Percentiles rank a stretch among this genome's conserved stretches.
phyloP scores from a whole-genome alignment of 352 stramenopile species.

The Globisporangium lucens region DNA sequence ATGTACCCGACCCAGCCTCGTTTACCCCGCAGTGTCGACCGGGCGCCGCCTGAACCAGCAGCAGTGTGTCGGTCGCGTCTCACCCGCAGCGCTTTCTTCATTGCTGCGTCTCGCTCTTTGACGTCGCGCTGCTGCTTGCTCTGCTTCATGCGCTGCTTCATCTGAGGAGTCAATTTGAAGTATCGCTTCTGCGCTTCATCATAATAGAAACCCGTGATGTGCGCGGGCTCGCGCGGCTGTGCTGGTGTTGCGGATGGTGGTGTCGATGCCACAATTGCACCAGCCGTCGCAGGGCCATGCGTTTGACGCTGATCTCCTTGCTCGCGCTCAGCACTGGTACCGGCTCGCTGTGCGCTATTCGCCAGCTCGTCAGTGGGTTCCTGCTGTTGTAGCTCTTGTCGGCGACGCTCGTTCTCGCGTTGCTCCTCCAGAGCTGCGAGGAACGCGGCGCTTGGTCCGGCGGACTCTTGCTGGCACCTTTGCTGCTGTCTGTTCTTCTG shows the following conservation, averaged over 20 bases:
- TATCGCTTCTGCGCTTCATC: slow-evolving; percentile 49
- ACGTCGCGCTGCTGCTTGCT: slow-evolving; percentile 10
- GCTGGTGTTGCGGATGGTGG: not conserved
- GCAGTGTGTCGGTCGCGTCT: not conserved
- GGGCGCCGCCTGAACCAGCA: not conserved
- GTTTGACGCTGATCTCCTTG: not conserved
- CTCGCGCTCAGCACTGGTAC: not conserved
- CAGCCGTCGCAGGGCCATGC: not conserved
- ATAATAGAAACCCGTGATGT: slow-evolving; percentile 59
- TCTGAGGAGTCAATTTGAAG: slow-evolving; percentile 39
- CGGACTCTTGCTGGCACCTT: not conserved
- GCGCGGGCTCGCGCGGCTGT: slow-evolving; percentile 6
- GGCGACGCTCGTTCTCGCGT: slow-evolving; percentile 35
- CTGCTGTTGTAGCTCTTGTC: slow-evolving; percentile 7
- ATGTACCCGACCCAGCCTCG: slow-evolving; percentile 29
- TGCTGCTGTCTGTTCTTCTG: not conserved
- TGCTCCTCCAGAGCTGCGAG: slow-evolving; percentile 60
- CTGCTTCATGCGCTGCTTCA: slow-evolving; percentile 17
- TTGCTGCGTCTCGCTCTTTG: slow-evolving; percentile 1
- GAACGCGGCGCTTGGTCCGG: slow-evolving; percentile 34
- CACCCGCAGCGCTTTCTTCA: not conserved
- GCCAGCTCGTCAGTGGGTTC: not conserved
- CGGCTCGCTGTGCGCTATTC: no score
- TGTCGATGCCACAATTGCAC: not conserved
- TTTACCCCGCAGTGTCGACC: not conserved